Evolutionary conservation across 2,329 filamentous ascomycete species (phyloP), one percentile per base, ranked within the genome.

Genomic region (Xylariaceae sp.): DNA sequence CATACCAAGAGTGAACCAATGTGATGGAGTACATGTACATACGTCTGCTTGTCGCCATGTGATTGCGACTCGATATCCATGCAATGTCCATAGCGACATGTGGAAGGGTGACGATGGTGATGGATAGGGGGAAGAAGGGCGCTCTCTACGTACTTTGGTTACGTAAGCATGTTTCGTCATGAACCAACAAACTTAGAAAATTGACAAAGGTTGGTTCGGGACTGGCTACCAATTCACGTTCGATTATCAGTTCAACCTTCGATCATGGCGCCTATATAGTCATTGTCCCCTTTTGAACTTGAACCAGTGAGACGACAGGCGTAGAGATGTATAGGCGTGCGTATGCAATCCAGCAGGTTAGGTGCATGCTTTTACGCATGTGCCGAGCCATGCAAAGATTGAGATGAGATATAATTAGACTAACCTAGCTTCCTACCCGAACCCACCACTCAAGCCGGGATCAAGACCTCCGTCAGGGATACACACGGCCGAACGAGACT

Each of bases 281-380:
- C n/a, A n/a, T n/a, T n/a, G n/a, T n/a, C n/a, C n/a, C n/a, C n/a
- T n/a, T n/a, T n/a, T n/a, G n/a, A n/a, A n/a, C n/a, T n/a, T n/a
- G n/a, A n/a, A n/a, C 21, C 21, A 24, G 21, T 24, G 6, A 24
- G 21, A 11, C 11, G 11, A 24, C 21, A 24, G 21, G 21, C 11
- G 21, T 24, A 11, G 11, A 24, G 21, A 7, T 34, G 16, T 28
- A 12, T 27, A 29, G 21, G 16, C 31, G n/a, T 21, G 18, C 15
- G 26, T 29, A 17, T 14, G 28, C 31, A 39, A 38, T 38, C 28
- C 39, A 24, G 7, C 7, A 7, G 21, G 21, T 24, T 24, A 11
- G 7, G 7, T 24, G 21, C 21, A 6, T 24, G 21, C 21, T 11
- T 24, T 24, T 24, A 24, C 11, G 21, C 11, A 24, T 24, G 21